Conservation (phyloP, 208 protist genomes). For the Acanthamoeba divionensis region DNA sequence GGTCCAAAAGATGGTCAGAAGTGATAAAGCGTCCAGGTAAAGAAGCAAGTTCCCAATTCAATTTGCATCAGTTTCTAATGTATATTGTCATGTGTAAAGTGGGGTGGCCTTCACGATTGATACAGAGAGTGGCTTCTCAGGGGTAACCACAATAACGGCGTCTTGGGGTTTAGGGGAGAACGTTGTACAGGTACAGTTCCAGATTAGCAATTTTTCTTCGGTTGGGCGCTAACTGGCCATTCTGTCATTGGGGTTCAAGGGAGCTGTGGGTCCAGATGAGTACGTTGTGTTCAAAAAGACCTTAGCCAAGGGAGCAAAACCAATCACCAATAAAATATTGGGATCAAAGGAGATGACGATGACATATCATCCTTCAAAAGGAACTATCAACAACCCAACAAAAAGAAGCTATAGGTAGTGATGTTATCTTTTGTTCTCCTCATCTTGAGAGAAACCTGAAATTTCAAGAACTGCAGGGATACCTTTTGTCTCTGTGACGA, state of each 20-base stretch:
- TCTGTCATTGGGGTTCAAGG: not conserved
- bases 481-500: constrained; percentile 51
- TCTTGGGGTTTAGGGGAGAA: constrained; percentile 68
- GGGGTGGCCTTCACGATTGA: constrained; percentile 70
- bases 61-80: not conserved
- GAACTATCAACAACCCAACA: constrained; percentile 22
- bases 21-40: constrained; percentile 38
- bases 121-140: constrained; percentile 62
- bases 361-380: constrained; percentile 40
- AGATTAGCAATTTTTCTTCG: not conserved
- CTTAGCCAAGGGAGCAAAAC: constrained; percentile 25
- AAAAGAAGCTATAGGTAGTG: not conserved
- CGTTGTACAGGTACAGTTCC: constrained; percentile 42
- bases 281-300: constrained; percentile 65
- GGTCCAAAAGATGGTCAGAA: constrained; percentile 64
- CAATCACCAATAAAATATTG: constrained; percentile 40
- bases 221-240: not conserved
- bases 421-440: not conserved
- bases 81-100: not conserved
- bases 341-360: constrained; percentile 55
- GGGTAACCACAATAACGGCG: constrained; percentile 60
- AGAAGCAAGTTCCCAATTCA: not conserved
- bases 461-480: not conserved
- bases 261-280: constrained; percentile 60
- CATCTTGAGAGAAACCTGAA: no score